Percentiles rank a stretch among this genome's conserved stretches.
phyloP scores from a whole-genome alignment of 169 alveolate genomes.

The Amoebophrya sp. region DNA sequence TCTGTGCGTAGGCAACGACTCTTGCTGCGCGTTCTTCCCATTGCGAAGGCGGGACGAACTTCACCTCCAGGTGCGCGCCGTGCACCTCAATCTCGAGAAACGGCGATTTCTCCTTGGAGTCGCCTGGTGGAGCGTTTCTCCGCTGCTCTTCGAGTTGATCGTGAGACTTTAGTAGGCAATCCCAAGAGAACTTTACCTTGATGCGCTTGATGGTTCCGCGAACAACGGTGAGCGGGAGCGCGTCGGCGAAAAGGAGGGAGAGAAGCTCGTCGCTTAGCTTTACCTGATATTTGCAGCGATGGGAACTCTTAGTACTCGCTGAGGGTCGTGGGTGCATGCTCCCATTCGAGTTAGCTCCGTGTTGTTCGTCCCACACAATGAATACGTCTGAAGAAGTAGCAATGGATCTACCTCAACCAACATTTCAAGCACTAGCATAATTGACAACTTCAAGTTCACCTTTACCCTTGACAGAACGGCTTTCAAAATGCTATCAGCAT shows the following conservation, averaged over 20 bases:
- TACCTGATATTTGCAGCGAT: too few relatives aligned
- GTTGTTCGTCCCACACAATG: too few relatives aligned
- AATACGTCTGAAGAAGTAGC: too few relatives aligned
- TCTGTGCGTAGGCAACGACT: background rate
- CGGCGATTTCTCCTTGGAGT: background rate
- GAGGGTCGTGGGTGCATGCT: too few relatives aligned
- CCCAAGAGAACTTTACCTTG: background rate
- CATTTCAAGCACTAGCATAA: too few relatives aligned
- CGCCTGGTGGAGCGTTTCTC: background rate
- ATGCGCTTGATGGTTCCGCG: background rate
- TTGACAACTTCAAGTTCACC: too few relatives aligned
- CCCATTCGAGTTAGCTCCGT: too few relatives aligned
- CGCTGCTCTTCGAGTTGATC: background rate
- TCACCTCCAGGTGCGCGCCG: background rate
- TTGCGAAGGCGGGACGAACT: background rate
- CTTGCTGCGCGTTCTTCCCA: background rate
- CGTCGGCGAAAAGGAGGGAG: background rate
- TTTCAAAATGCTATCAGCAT: too few relatives aligned
- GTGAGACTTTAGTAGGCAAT: background rate
- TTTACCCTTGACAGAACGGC: too few relatives aligned
- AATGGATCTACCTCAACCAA: too few relatives aligned
- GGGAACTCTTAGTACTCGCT: too few relatives aligned
- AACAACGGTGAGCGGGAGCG: background rate
- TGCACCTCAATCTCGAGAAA: background rate
- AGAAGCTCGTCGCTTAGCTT: background rate